Conservation (phyloP, 495 filamentous ascomycete genomes). For the Aspergillus homomorphus region DNA sequence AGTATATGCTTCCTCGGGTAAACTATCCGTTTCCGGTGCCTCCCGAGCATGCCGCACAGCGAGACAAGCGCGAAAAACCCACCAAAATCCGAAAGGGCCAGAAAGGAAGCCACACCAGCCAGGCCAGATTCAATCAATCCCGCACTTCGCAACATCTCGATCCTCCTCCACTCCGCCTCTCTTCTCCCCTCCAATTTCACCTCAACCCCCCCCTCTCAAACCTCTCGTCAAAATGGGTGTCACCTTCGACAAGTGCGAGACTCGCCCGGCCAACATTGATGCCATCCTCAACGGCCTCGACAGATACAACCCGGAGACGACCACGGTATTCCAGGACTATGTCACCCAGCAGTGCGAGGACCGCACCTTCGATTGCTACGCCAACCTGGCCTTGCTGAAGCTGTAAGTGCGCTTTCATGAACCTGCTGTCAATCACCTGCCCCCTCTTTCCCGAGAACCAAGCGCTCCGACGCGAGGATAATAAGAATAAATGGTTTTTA, state of each 20-base stretch:
- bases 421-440: slow-evolving; percentile 1
- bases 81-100: slow-evolving; percentile 27
- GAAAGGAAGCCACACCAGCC: background rate
- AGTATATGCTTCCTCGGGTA: slow-evolving; percentile 20
- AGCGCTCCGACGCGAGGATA: slow-evolving; percentile 5
- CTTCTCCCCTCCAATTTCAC: slow-evolving; percentile 3
- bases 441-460: background rate
- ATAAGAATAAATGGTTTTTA: slow-evolving; percentile 17
- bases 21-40: slow-evolving; percentile 21
- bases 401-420: slow-evolving; percentile 65
- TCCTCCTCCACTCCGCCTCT: slow-evolving; percentile 1
- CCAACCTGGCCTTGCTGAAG: slow-evolving; percentile 93
- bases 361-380: slow-evolving; percentile 89
- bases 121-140: slow-evolving; percentile 27
- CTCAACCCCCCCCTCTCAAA: background rate
- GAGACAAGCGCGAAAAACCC: slow-evolving; percentile 44
- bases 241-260: slow-evolving; percentile 55
- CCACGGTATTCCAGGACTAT: slow-evolving; percentile 90
- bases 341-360: slow-evolving; percentile 93
- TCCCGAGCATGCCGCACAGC: slow-evolving; percentile 23
- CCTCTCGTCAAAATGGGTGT: slow-evolving; percentile 40
- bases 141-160: slow-evolving; percentile 15
- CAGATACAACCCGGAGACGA: slow-evolving; percentile 97
- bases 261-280: slow-evolving; percentile 84
- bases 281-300: slow-evolving; percentile 90